Evolutionary conservation across 495 filamentous ascomycete genomes (phyloP).

Genomic region (Thermochaetoides thermophila): DNA sequence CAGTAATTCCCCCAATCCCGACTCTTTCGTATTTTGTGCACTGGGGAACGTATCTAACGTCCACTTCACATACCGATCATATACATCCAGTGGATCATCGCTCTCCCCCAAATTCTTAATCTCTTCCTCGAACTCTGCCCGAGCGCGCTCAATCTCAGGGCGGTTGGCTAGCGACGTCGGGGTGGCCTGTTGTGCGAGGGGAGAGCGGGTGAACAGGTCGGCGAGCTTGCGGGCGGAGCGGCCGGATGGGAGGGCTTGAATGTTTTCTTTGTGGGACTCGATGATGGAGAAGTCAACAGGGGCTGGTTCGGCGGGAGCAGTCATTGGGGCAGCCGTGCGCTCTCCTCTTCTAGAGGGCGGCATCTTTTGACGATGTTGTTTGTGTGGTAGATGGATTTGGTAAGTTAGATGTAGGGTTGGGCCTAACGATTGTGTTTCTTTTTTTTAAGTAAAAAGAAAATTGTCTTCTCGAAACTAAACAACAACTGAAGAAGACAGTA

Average conservation of each 20-base stretch:
- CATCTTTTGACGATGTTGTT: too few relatives aligned
- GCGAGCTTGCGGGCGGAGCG: slow-evolving; percentile 81
- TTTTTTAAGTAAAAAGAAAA: too few relatives aligned
- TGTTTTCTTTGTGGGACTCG: slow-evolving; percentile 94
- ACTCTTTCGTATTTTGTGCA: slow-evolving; percentile 79
- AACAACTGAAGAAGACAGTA: too few relatives aligned
- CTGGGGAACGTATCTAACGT: slow-evolving; percentile 89
- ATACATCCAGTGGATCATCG: slow-evolving; percentile 90
- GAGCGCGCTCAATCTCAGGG: slow-evolving; percentile 60
- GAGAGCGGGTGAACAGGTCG: slow-evolving; percentile 49
- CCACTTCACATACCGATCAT: slow-evolving; percentile 94
- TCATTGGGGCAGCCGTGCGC: too few relatives aligned
- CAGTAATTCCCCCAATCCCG: slow-evolving; percentile 72
- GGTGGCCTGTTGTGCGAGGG: neutral
- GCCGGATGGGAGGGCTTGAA: slow-evolving; percentile 80
- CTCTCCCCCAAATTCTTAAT: slow-evolving; percentile 62
- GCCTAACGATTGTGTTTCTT: too few relatives aligned
- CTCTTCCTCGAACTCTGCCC: slow-evolving; percentile 77
- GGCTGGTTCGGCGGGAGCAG: slow-evolving; percentile 30
- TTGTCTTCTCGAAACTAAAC: too few relatives aligned
- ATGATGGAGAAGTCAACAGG: slow-evolving; percentile 86
- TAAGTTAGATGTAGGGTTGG: too few relatives aligned
- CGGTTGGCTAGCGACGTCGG: neutral
- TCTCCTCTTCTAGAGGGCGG: too few relatives aligned
- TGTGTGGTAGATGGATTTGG: too few relatives aligned